Conservation (phyloP, 108 stramenopile genomes). For the Nitzschia inconspicua region DNA sequence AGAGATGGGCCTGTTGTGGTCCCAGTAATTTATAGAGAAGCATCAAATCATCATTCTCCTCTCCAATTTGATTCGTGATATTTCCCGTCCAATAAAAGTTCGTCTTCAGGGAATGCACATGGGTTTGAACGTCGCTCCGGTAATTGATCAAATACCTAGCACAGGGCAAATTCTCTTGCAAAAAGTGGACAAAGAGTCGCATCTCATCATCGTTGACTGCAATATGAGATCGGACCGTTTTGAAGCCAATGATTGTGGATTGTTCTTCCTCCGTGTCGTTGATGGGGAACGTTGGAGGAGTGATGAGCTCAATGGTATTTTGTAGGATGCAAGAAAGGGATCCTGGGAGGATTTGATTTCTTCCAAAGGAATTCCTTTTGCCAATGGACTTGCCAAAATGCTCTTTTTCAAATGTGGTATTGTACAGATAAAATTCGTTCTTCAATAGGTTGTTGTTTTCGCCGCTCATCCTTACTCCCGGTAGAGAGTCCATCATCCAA, state of each 20-base stretch:
- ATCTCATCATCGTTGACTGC: neutral
- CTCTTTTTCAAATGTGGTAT: neutral
- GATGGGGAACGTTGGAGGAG: slow-evolving; percentile 20
- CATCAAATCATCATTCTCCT: slow-evolving; percentile 2
- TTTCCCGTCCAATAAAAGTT: neutral
- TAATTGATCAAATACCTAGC: slow-evolving; percentile 26
- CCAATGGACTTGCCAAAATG: neutral
- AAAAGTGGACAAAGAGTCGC: slow-evolving; percentile 10
- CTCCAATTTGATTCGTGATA: neutral
- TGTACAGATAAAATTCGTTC: neutral
- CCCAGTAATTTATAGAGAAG: slow-evolving; percentile 19
- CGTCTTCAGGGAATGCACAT: slow-evolving; percentile 14
- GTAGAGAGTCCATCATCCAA: slow-evolving; percentile 33
- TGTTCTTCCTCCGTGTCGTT: slow-evolving; percentile 2
- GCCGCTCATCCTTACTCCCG: slow-evolving; percentile 26
- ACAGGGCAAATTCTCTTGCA: slow-evolving; percentile 35
- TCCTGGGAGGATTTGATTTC: neutral
- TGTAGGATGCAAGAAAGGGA: slow-evolving; percentile 19
- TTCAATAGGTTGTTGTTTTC: slow-evolving; percentile 34
- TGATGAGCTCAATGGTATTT: slow-evolving; percentile 24
- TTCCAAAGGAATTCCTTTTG: neutral
- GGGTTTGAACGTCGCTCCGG: slow-evolving; percentile 10
- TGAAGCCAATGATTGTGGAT: slow-evolving; percentile 30
- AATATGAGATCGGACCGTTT: slow-evolving; percentile 27
- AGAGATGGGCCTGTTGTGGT: slow-evolving; percentile 6